phyloP scores from a whole-genome alignment of 345 rosid genomes.

The Corchorus capsularis region DNA sequence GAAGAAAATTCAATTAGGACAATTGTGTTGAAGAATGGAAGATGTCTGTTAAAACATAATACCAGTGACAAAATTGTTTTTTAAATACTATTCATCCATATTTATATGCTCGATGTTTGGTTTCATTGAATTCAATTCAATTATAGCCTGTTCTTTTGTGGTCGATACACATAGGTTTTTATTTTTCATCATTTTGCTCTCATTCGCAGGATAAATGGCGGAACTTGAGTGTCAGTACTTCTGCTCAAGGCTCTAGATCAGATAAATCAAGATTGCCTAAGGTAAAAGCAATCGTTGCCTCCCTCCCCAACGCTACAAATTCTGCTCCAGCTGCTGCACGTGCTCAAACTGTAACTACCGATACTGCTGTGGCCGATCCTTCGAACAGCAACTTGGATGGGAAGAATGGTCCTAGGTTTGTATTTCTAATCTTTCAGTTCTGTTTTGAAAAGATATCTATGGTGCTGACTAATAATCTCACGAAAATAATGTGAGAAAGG shows the following conservation, averaged over 20 bases:
- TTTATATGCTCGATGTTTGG: too few species aligned
- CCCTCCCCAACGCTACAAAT: constrained; percentile 24
- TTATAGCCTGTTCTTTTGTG: neutral
- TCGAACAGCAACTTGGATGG: constrained; percentile 34
- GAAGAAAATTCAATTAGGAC: neutral
- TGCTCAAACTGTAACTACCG: constrained; percentile 35
- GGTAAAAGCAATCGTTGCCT: constrained; percentile 31
- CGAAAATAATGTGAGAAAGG: neutral
- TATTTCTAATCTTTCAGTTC: neutral
- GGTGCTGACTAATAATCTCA: neutral
- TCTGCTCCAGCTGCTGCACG: constrained; percentile 41
- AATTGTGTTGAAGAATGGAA: neutral
- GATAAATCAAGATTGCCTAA: constrained; percentile 55
- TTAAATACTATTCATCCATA: neutral
- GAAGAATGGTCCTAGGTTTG: constrained; percentile 41
- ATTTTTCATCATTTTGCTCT: constrained; percentile 12
- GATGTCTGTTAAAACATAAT: neutral
- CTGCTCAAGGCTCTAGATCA: constrained; percentile 50
- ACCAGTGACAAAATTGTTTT: neutral
- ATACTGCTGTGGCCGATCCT: constrained; percentile 31
- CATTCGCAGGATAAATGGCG: constrained; percentile 80
- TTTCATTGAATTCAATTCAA: neutral
- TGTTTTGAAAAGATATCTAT: neutral
- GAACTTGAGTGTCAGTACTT: constrained; percentile 61
- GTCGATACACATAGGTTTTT: neutral